These are phyloP conservation scores for Termitomyces sp. DNA, from an alignment of 768 basidiomycete species.

Conservation along the genomic window DNA sequence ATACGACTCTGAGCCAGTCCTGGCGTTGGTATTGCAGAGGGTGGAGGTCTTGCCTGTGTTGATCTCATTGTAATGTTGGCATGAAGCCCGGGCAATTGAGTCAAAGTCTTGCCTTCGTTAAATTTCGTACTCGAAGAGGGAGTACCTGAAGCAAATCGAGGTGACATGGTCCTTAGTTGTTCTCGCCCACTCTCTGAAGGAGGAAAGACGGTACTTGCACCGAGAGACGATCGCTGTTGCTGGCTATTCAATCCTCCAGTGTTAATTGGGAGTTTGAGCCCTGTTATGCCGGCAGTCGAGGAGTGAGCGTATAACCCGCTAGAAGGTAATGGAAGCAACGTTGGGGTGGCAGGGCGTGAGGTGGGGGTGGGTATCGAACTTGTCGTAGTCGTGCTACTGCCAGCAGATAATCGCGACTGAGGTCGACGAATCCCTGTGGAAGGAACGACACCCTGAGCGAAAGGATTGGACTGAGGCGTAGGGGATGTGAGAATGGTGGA, in stretches of 20 bases:
- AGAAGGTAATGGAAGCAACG: slow-evolving; percentile 68
- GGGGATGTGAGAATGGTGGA: slow-evolving; percentile 43
- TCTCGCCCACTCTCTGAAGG: slow-evolving; percentile 25
- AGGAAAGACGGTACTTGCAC: slow-evolving; percentile 33
- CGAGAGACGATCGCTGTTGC: slow-evolving; percentile 59
- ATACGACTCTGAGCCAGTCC: slow-evolving; percentile 42
- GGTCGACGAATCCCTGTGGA: slow-evolving; percentile 53
- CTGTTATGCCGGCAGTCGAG: slow-evolving; percentile 30
- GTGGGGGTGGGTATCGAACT: slow-evolving; percentile 61
- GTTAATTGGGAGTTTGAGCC: slow-evolving; percentile 57
- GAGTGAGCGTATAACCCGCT: slow-evolving; percentile 39
- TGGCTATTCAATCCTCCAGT: slow-evolving; percentile 38
- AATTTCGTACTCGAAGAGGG: slow-evolving; percentile 22
- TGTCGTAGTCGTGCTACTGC: slow-evolving; percentile 45
- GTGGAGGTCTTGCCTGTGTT: slow-evolving; percentile 30
- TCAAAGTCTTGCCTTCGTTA: slow-evolving; percentile 32
- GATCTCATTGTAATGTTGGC: slow-evolving; percentile 44
- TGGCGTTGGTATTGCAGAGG: slow-evolving; percentile 25
- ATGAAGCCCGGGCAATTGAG: slow-evolving; percentile 34
- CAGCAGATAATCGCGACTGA: slow-evolving; percentile 67
- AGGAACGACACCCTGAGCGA: slow-evolving; percentile 29
- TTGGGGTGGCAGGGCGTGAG: slow-evolving; percentile 72
- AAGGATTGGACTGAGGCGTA: slow-evolving; percentile 34
- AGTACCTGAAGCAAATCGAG: slow-evolving; percentile 24
- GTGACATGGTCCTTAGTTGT: slow-evolving; percentile 28